Conservation (phyloP, 208 protist genomes). For the Porcisia hertigi region DNA sequence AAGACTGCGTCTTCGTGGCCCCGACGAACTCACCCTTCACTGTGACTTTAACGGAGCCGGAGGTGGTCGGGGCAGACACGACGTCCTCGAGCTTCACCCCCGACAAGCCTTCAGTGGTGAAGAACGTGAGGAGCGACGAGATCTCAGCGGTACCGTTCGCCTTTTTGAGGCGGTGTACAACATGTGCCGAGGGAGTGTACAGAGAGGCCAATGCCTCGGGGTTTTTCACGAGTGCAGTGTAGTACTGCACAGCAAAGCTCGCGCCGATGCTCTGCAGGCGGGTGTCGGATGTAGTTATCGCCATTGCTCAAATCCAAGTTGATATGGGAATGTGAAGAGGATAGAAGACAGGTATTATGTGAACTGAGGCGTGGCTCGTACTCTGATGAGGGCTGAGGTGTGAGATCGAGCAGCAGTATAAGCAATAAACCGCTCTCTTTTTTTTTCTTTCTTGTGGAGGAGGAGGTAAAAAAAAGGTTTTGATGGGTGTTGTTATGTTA, state of each 20-base stretch:
- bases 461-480: too few relatives aligned
- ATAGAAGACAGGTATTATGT: neutral
- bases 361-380: too few relatives aligned
- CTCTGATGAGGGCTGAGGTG: too few relatives aligned
- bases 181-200: constrained; percentile 49
- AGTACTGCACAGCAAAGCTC: constrained; percentile 74
- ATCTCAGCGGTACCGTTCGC: constrained; percentile 37
- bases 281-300: constrained; percentile 14
- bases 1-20: constrained; percentile 25
- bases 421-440: too few relatives aligned
- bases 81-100: constrained; percentile 43
- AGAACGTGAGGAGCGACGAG: constrained; percentile 29
- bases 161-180: constrained; percentile 46
- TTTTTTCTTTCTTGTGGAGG: too few relatives aligned
- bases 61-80: constrained; percentile 20
- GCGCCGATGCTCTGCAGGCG: constrained; percentile 48
- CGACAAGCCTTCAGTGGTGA: constrained; percentile 24
- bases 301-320: neutral
- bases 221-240: constrained; percentile 57
- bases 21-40: constrained; percentile 39
- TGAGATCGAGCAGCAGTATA: too few relatives aligned
- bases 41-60: constrained; percentile 42
- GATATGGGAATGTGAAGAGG: neutral
- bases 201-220: constrained; percentile 42
- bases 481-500: too few relatives aligned